phyloP scores from a whole-genome alignment of 208 protist genomes.

The Angomonas ambiguus region DNA sequence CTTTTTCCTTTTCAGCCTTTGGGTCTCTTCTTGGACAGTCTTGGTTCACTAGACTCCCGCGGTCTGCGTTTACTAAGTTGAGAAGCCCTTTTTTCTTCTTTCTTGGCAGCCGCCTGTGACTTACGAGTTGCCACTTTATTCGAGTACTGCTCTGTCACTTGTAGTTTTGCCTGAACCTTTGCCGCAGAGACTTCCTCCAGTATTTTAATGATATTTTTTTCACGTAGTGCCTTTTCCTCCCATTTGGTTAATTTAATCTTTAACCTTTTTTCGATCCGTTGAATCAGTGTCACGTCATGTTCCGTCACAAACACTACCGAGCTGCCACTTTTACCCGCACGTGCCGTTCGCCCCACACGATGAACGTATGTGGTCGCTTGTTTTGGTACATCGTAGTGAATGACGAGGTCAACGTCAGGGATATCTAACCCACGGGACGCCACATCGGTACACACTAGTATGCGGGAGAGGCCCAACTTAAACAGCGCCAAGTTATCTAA shows the following conservation, averaged over 20 bases:
- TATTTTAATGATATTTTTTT: conserved; percentile 51
- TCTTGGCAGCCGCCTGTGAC: conserved; percentile 40
- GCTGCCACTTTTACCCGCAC: conserved; percentile 72
- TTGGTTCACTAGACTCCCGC: background rate
- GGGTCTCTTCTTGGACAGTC: too few relatives aligned
- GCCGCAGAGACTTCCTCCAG: conserved; percentile 79
- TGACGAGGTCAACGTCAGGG: conserved; percentile 92
- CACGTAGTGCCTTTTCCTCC: conserved; percentile 41
- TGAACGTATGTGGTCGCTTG: conserved; percentile 97
- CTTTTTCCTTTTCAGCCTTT: too few relatives aligned
- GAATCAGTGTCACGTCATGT: conserved; percentile 72
- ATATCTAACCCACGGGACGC: conserved; percentile 97
- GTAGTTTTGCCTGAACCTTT: conserved; percentile 77
- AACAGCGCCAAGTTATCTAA: conserved; percentile 97
- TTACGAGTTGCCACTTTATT: conserved; percentile 56
- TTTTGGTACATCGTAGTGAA: conserved; percentile 97
- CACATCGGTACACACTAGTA: conserved; percentile 90
- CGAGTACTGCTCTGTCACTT: conserved; percentile 76
- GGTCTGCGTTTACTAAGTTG: background rate
- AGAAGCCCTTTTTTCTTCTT: conserved; percentile 11
- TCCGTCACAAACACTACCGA: conserved; percentile 77
- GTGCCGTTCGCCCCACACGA: conserved; percentile 95
- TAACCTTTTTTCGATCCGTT: conserved; percentile 56
- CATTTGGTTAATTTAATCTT: conserved; percentile 33
- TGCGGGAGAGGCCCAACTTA: conserved; percentile 87